Percentiles rank a stretch among this genome's conserved stretches.
Evolutionary conservation across 169 alveolate genomes (phyloP).

Genomic region (Plasmodium sp.): DNA sequence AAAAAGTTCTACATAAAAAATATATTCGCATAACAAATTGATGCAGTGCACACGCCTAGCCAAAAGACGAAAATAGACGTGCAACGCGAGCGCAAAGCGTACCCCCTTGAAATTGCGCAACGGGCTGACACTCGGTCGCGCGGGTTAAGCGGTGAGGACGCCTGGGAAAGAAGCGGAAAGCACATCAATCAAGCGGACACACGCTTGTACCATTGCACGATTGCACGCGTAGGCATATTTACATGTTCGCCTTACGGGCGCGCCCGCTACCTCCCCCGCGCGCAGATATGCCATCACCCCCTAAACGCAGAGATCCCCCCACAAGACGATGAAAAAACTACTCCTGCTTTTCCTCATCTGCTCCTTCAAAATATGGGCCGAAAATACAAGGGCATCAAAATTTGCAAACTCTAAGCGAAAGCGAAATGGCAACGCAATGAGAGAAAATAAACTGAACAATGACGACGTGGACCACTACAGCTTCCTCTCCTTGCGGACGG

Average conservation of each 20-base stretch:
- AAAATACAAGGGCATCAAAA: slow-evolving; percentile 13
- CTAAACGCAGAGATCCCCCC: neutral
- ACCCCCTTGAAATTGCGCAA: neutral
- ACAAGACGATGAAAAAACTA: slow-evolving; percentile 16
- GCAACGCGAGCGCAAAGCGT: neutral
- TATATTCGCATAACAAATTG: neutral
- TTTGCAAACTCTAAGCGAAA: slow-evolving; percentile 1
- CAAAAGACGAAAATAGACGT: neutral
- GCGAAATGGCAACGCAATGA: neutral
- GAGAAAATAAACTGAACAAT: neutral
- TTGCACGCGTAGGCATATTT: neutral
- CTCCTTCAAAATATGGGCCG: slow-evolving; percentile 38
- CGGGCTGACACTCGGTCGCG: neutral
- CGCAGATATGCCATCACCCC: neutral
- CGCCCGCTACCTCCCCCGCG: neutral
- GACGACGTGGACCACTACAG: slow-evolving; percentile 1
- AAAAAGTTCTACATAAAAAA: slow-evolving; percentile 13
- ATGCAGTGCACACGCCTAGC: neutral
- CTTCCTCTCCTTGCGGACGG: neutral
- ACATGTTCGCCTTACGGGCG: neutral
- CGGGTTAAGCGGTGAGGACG: neutral
- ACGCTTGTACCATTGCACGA: neutral
- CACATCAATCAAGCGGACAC: neutral
- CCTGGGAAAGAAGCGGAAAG: neutral
- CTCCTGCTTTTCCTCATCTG: slow-evolving; percentile 17